A percentile compares a stretch with the other conserved stretches of the same genome.
Evolutionary conservation across 2,329 filamentous ascomycete species (phyloP).

Genomic region (Monosporascus sp.): DNA sequence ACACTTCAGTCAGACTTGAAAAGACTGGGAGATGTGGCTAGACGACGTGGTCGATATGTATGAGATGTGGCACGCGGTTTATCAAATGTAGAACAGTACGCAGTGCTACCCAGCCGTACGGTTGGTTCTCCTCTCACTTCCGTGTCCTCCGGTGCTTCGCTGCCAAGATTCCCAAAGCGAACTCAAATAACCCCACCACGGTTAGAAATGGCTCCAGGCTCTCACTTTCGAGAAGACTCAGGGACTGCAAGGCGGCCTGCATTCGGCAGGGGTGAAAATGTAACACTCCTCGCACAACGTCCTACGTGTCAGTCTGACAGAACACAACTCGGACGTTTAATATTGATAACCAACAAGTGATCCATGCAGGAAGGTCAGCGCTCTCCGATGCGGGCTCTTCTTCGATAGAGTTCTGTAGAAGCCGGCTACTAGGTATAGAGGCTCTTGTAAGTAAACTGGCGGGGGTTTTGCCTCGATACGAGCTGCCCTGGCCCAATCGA

Average conservation of each 20-base stretch:
- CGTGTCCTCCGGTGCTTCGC: background rate
- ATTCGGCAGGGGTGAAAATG: conserved; percentile 12
- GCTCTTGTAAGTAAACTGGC: no score
- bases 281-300: conserved; percentile 17
- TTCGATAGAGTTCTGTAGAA: background rate
- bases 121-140: background rate
- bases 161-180: background rate
- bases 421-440: background rate
- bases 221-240: background rate
- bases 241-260: conserved; percentile 18
- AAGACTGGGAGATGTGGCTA: background rate
- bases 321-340: conserved; percentile 14
- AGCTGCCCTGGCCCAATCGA: no score
- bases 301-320: conserved; percentile 29
- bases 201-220: background rate
- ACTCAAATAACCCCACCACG: background rate
- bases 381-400: background rate
- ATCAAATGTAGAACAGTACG: background rate
- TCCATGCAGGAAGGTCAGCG: conserved; percentile 7
- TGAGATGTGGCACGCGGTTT: background rate
- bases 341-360: conserved; percentile 10
- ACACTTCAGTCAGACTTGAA: background rate
- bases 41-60: background rate
- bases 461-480: background rate
- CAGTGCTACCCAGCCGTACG: background rate